Evolutionary conservation across 164 flowering plant genomes (phyloP), one percentile per base, ranked within the genome.

Genomic region (Tetracentron sinense): DNA sequence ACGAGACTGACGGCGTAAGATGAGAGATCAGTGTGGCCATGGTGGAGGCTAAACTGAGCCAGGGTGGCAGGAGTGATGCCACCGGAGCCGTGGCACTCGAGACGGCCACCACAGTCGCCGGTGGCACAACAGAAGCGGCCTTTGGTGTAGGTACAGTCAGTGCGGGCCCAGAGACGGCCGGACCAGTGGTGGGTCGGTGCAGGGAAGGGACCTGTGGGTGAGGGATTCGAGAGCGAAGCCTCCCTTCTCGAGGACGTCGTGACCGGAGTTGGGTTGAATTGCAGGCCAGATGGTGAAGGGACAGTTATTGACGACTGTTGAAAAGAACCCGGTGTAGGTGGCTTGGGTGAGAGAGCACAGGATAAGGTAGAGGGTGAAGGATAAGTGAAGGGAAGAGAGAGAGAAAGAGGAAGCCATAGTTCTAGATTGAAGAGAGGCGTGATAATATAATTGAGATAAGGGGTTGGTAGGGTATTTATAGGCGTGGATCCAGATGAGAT

Each of bases 1-100:
- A 94, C 98, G 19, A 94, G 79, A 74, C 87, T 81, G 42, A 93
- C 96, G 44, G 73, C 81, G 87, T 93, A 93, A n/a, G 94, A 82
- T 31, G 88, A 78, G 59, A 71, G 58, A 74, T 87, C 92, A 42
- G 56, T 69, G 67, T 65, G 78, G 54, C 86, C 83, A 74, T 87
- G 94, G 79, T 89, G 95, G 76, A 93, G 74, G 61, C 47, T 66
- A 69, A 88, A 79, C 78, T 93, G 96, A 4, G 86, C 98, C 5
- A 93, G 85, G 8, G 96, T 83, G 35, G 88, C 86, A 0, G 97
- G 96, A 11, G 90, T 2, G 21, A 72, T 65, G 0, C 96, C 97
- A 1, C 98, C 96, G 16, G 66, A 67, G 56, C 97, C 98, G 69
- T 60, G 46, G 73, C 98, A 92, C 61, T 86, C 88, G 16, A 90